These are phyloP conservation scores for Colletotrichum neosansevieriae DNA, from an alignment of 2,329 filamentous ascomycete genomes.

Conservation along the genomic window DNA sequence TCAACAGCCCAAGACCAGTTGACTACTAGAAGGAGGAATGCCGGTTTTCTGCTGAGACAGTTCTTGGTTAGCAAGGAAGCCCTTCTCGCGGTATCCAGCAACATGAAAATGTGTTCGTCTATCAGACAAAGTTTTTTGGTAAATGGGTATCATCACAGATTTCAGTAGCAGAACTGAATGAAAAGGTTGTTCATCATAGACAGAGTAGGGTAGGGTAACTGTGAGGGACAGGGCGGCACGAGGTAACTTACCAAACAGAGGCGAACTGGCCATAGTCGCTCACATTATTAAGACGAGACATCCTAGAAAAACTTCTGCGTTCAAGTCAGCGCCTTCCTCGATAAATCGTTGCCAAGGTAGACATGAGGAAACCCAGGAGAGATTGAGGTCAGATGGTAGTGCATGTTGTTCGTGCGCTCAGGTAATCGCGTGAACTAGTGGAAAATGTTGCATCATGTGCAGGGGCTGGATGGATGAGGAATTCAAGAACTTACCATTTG, in stretches of 20 bases:
- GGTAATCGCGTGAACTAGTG: constrained; percentile 71
- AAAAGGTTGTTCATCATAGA: constrained; percentile 74
- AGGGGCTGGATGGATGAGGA: constrained; percentile 23
- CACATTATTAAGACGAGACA: too few relatives aligned
- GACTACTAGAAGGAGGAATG: not conserved
- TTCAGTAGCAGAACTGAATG: constrained; percentile 84
- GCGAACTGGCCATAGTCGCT: not conserved
- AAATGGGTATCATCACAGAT: constrained; percentile 72
- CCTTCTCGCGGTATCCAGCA: not conserved
- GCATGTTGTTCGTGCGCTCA: constrained; percentile 77
- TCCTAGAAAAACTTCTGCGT: not conserved
- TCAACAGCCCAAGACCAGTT: not conserved
- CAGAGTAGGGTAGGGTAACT: constrained; percentile 41
- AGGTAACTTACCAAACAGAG: not conserved
- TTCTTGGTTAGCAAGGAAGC: not conserved
- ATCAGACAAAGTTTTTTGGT: constrained; percentile 75
- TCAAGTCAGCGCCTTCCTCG: constrained; percentile 1
- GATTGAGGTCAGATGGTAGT: constrained; percentile 78
- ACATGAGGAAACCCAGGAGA: not conserved
- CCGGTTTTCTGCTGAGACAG: not conserved
- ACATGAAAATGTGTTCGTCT: constrained; percentile 33
- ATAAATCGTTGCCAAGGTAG: not conserved
- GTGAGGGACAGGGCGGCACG: not conserved
- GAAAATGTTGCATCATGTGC: constrained; percentile 64
- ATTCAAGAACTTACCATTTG: constrained; percentile 43